Evolutionary conservation across 116 monocot species (phyloP), one percentile per base, ranked within the genome.

Genomic region (Trichopus zeylanicus): DNA sequence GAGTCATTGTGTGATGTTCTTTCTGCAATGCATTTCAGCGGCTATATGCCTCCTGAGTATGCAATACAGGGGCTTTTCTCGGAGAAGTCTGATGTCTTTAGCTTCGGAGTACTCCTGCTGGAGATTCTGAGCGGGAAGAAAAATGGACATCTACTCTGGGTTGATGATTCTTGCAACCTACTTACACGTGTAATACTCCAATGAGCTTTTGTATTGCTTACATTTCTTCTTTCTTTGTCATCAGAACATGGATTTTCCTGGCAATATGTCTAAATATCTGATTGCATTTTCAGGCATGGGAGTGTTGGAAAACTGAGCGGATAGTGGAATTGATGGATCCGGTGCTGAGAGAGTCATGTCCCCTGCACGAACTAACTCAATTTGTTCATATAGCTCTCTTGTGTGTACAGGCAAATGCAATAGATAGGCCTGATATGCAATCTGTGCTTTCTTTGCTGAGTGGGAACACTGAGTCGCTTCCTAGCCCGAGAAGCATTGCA

Each of bases 31-130:
- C 11, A 32, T 53, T 75, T 51, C 56, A 76, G 81, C 22, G 81
- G 83, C 18, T 83, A 83, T 22, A 83, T 83, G 78, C 68, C 83
- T 26, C 79, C 83, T 32, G 79, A 78, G 46, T 83, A 83, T 29
- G 78, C 71, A 29, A 78, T 78, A 75, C 71, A 75, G 60, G 83
- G 78, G 0, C 32, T 75, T 16, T 83, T 83, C 57, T 83, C 83
- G 0, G 67, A 68, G 39, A 78, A 78, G 47, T 78, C 78, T 25
- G 83, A 83, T 66, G 72, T 83, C 31, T 83, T 71, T 63, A 83
- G 83, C 64, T 83, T 78, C 23, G 83, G 83, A 3, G 57, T 83
- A 38, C 31, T 83, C 27, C 20, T 83, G 19, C 23, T 83, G 28
- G 79, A 83, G 46, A 78, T 78, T 19, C 31, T 75, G 9, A 54